Percentiles rank a stretch among this genome's conserved stretches.
Evolutionary conservation across 2,329 filamentous ascomycete genomes (phyloP).

Genomic region (Fusarium sulawesiense): DNA sequence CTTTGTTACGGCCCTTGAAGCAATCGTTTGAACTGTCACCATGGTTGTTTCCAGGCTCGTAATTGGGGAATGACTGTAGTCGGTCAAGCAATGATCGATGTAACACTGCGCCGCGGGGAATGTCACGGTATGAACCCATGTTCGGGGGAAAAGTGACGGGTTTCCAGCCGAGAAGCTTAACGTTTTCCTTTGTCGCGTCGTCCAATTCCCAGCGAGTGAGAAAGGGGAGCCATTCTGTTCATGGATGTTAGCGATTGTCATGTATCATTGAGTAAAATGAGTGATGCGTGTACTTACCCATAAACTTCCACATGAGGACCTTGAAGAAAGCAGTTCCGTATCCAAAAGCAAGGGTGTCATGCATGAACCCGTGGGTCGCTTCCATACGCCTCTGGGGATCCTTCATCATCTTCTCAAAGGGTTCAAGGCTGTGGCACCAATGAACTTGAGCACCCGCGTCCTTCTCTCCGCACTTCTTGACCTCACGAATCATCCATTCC

Average conservation of each 20-base stretch:
- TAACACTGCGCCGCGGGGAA: slow-evolving; percentile 53
- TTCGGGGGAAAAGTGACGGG: slow-evolving; percentile 54
- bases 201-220: slow-evolving; percentile 56
- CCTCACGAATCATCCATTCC: slow-evolving; percentile 64
- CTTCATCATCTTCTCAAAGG: slow-evolving; percentile 50
- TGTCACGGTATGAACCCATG: slow-evolving; percentile 52
- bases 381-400: slow-evolving; percentile 45
- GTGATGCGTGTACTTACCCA: slow-evolving; percentile 50
- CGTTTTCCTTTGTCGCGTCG: slow-evolving; percentile 21
- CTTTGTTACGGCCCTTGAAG: slow-evolving; percentile 46
- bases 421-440: slow-evolving; percentile 49
- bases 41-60: slow-evolving; percentile 51
- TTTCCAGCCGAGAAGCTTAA: slow-evolving; percentile 32
- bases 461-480: slow-evolving; percentile 53
- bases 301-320: slow-evolving; percentile 57
- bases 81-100: slow-evolving; percentile 54
- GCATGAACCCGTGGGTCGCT: slow-evolving; percentile 51
- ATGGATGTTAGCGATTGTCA: not conserved
- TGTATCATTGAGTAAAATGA: not conserved
- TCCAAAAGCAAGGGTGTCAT: slow-evolving; percentile 55
- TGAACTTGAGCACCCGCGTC: slow-evolving; percentile 50
- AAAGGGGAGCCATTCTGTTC: slow-evolving; percentile 53
- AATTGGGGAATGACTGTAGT: slow-evolving; percentile 48
- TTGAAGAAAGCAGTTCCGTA: slow-evolving; percentile 53
- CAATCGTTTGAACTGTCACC: slow-evolving; percentile 37